These are phyloP conservation scores for Melanogaster broomeanus DNA, from an alignment of 768 basidiomycete species.

Conservation along the genomic window DNA sequence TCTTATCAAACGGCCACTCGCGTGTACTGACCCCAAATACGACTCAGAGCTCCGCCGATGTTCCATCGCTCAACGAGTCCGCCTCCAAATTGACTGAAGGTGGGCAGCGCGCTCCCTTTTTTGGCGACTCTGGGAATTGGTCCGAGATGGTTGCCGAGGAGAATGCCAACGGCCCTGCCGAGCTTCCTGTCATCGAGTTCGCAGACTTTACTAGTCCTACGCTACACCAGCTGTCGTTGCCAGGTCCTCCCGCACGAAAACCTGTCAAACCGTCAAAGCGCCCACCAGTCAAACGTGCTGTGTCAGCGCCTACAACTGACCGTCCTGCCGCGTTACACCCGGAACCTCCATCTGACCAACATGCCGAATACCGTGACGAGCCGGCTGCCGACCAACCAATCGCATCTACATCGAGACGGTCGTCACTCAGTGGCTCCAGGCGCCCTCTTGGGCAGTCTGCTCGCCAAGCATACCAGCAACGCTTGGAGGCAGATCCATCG, in stretches of 20 bases:
- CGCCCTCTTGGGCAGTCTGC: constrained; percentile 59
- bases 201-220: constrained; percentile 50
- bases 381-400: constrained; percentile 32
- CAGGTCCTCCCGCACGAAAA: constrained; percentile 42
- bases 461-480: constrained; percentile 85
- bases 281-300: constrained; percentile 34
- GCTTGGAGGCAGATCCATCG: constrained; percentile 81
- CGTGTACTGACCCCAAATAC: constrained; percentile 67
- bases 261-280: constrained; percentile 42
- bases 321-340: constrained; percentile 16
- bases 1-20: constrained; percentile 48
- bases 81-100: constrained; percentile 28
- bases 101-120: constrained; percentile 49
- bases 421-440: constrained; percentile 22
- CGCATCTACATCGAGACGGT: constrained; percentile 42
- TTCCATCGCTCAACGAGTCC: constrained; percentile 26
- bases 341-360: constrained; percentile 11
- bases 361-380: constrained; percentile 15
- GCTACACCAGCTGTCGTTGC: constrained; percentile 38
- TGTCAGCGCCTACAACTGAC: constrained; percentile 35
- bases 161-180: constrained; percentile 58
- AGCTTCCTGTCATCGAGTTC: constrained; percentile 82
- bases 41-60: constrained; percentile 58
- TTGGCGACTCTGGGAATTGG: constrained; percentile 61
- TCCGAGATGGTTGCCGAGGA: constrained; percentile 86